These are phyloP conservation scores for Microascus cirrosus DNA, from an alignment of 2,329 filamentous ascomycete species.

Conservation along the genomic window DNA sequence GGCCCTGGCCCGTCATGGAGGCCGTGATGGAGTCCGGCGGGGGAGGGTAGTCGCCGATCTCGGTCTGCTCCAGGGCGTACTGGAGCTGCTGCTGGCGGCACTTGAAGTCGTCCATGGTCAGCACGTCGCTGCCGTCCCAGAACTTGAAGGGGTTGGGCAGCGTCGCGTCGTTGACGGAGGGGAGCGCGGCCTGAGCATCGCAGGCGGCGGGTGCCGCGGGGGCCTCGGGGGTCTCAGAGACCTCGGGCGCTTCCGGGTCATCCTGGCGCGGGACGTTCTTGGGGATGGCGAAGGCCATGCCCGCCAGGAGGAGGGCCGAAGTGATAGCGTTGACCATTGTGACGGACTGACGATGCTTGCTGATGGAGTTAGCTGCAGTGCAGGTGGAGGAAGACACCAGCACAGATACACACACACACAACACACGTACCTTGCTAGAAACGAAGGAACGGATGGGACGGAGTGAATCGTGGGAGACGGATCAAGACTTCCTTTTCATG, in stretches of 20 bases:
- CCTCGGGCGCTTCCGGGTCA: not conserved
- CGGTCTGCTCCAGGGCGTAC: constrained; percentile 36
- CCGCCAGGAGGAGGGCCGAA: constrained; percentile 14
- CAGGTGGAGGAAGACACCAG: not conserved
- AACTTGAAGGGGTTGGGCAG: constrained; percentile 38
- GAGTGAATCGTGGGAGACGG: not conserved
- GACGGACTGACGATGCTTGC: not conserved
- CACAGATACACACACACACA: not conserved
- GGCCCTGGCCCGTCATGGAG: constrained; percentile 25
- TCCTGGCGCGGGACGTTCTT: constrained; percentile 15
- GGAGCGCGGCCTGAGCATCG: constrained; percentile 16
- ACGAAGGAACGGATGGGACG: not conserved
- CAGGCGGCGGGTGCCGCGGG: constrained; percentile 16
- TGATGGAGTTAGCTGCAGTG: not conserved
- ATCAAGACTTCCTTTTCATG: not conserved
- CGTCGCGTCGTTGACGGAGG: constrained; percentile 23
- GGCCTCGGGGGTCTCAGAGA: too few relatives aligned
- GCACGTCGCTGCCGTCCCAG: constrained; percentile 27
- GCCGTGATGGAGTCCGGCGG: constrained; percentile 34
- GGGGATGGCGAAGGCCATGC: constrained; percentile 21
- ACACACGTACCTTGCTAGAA: not conserved
- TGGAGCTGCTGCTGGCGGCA: constrained; percentile 37
- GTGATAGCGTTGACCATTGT: constrained; percentile 1
- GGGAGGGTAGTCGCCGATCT: constrained; percentile 35
- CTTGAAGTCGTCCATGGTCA: constrained; percentile 31